These are phyloP conservation scores for Serendipita sp. DNA, from an alignment of 768 basidiomycete genomes.

Conservation along the genomic window DNA sequence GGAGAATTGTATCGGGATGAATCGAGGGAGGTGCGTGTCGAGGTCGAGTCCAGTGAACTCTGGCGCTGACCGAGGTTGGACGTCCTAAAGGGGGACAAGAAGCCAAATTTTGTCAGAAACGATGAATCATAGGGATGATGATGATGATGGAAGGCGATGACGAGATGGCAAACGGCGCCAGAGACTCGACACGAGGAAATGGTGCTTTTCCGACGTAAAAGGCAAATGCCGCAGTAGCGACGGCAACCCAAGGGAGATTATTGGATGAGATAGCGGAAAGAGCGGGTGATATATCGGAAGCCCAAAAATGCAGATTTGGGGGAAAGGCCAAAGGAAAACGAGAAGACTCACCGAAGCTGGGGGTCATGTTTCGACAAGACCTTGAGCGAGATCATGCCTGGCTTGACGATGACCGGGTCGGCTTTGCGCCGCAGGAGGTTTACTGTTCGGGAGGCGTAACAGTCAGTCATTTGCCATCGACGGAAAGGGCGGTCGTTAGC, in stretches of 20 bases:
- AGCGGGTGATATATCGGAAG: no score
- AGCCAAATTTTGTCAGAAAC: no score
- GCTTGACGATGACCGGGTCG: conserved; percentile 3
- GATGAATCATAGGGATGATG: background rate
- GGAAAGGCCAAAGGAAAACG: background rate
- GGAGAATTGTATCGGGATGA: background rate
- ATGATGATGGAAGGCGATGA: background rate
- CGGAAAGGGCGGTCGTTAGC: background rate
- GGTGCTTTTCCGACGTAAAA: background rate
- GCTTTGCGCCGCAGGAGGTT: background rate
- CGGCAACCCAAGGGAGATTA: background rate
- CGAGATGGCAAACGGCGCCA: background rate
- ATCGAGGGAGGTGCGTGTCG: conserved; percentile 4
- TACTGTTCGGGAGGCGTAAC: background rate
- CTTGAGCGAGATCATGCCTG: conserved; percentile 7
- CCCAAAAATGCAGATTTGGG: no score
- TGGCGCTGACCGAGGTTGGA: background rate
- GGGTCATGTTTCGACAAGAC: conserved; percentile 1
- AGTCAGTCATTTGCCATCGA: background rate
- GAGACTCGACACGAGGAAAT: background rate
- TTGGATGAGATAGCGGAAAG: no score
- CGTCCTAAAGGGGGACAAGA: background rate
- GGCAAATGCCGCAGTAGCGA: background rate
- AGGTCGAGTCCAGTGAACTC: background rate
- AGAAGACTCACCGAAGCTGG: conserved; percentile 1